Conservation (phyloP, 176 grass and related monocot genomes). For the Cocos nucifera region DNA sequence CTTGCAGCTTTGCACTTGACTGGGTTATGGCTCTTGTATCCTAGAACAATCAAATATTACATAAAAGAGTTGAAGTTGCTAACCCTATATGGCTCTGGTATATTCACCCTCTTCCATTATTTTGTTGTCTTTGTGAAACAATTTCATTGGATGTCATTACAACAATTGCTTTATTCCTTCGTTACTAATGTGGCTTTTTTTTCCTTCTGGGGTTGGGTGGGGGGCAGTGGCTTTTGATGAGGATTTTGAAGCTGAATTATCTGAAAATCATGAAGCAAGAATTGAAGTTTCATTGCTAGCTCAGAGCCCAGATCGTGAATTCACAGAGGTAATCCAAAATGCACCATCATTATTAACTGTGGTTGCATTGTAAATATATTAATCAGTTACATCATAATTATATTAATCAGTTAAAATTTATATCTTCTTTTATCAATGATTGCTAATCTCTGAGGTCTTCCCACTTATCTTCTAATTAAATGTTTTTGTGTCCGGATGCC, state of each 20-base stretch:
- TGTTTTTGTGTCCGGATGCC: no score
- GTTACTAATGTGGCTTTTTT: background rate
- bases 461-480: no score
- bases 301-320: constrained; percentile 90
- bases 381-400: no score
- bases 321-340: constrained; percentile 63
- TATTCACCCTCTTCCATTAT: constrained; percentile 3
- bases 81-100: constrained; percentile 92
- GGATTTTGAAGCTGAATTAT: constrained; percentile 93
- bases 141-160: no score
- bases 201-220: background rate
- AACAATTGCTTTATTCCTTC: constrained; percentile 9
- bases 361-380: no score
- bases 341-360: background rate
- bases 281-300: constrained; percentile 83
- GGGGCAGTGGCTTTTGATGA: constrained; percentile 82
- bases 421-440: no score
- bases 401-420: no score
- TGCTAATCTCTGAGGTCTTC: no score
- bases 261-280: constrained; percentile 80
- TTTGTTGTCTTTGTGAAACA: no score
- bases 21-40: constrained; percentile 79
- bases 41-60: constrained; percentile 74
- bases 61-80: constrained; percentile 80
- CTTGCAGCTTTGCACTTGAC: constrained; percentile 81